Percentiles rank a stretch among this genome's conserved stretches.
Evolutionary conservation across 495 filamentous ascomycete genomes (phyloP).

Genomic region (Neurospora hispaniola): DNA sequence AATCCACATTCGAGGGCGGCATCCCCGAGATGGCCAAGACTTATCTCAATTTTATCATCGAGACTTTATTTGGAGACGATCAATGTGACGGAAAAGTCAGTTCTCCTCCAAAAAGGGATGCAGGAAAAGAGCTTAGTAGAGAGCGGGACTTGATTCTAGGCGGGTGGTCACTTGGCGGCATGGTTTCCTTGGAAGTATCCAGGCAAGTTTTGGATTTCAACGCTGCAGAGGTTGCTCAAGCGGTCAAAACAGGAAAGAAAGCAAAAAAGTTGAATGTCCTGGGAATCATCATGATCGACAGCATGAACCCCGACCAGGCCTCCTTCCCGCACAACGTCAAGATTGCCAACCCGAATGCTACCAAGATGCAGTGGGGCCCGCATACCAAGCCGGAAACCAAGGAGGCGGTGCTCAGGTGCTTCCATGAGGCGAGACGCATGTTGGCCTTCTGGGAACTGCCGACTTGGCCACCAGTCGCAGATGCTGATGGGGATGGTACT

Average conservation of each 20-base stretch:
- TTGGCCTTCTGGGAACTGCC: neutral
- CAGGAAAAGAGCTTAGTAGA: neutral
- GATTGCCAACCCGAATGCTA: neutral
- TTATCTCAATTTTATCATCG: slow-evolving; percentile 22
- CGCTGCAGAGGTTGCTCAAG: neutral
- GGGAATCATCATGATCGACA: slow-evolving; percentile 38
- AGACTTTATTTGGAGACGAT: slow-evolving; percentile 6
- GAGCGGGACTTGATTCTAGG: slow-evolving; percentile 10
- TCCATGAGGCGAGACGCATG: slow-evolving; percentile 20
- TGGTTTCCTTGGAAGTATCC: slow-evolving; percentile 31
- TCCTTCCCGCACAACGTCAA: neutral
- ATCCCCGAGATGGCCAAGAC: slow-evolving; percentile 25
- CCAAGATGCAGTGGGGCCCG: slow-evolving; percentile 15
- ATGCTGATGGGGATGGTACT: neutral
- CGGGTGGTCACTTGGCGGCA: slow-evolving; percentile 38
- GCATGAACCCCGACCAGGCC: slow-evolving; percentile 19
- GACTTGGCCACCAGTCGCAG: neutral
- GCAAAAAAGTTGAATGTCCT: slow-evolving; percentile 13
- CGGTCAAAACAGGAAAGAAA: neutral
- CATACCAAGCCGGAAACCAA: slow-evolving; percentile 28
- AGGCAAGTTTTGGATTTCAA: slow-evolving; percentile 16
- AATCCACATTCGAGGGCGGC: slow-evolving; percentile 19
- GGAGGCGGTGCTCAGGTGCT: slow-evolving; percentile 22
- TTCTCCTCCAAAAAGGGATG: neutral
- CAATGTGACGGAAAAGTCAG: slow-evolving; percentile 21